Evolutionary conservation across 164 flowering plant species (phyloP), one percentile per base, ranked within the genome.

Genomic region (Protea cynaroides): DNA sequence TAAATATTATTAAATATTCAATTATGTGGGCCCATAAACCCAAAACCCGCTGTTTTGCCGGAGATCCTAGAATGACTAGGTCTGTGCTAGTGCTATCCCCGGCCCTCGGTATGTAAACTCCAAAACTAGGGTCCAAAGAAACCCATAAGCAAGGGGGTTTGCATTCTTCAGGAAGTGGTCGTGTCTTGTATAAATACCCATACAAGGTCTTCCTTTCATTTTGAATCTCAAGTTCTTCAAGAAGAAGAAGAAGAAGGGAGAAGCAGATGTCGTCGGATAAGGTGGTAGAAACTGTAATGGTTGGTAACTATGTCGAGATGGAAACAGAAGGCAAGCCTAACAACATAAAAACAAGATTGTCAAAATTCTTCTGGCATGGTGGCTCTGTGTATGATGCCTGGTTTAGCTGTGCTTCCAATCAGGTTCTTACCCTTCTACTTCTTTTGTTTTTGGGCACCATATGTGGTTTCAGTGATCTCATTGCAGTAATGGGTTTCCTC

Each of bases 361-460:
- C 92, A 5, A 67, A 73, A 38, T 73, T 95, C 72, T 86, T 94
- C 23, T 94, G 99, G 99, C 92, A 94, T 76, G 99, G 99, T 43
- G 99, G 99, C 23, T 94, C 99, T 29, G 91, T 66, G 61, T 94
- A 91, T 76, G 99, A 94, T 75, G 99, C 99, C 62, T 94, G 99
- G 97, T 94, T 94, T 65, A 91, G 97, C 73, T 93, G 98, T 69
- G 86, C 99, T 62, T 94, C 99, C 0, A 94, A 94, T 72, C 98
- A 94, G 95, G 98, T 93, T 12, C 24, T 55, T 23, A 2, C 40
- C 22, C 24, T 61, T 19, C 51, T 37, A 9, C 7, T 37, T 37
- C 40, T 37, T 9, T 37, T 9, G 9, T 37, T 4, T 9, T 4
- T 37, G 40, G 40, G n/a, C n/a, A n/a, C n/a, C n/a, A n/a, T n/a